A percentile compares a stretch with the other conserved stretches of the same genome.
Conservation (phyloP, 805 yeast species). For the Yarrowia sp. region DNA sequence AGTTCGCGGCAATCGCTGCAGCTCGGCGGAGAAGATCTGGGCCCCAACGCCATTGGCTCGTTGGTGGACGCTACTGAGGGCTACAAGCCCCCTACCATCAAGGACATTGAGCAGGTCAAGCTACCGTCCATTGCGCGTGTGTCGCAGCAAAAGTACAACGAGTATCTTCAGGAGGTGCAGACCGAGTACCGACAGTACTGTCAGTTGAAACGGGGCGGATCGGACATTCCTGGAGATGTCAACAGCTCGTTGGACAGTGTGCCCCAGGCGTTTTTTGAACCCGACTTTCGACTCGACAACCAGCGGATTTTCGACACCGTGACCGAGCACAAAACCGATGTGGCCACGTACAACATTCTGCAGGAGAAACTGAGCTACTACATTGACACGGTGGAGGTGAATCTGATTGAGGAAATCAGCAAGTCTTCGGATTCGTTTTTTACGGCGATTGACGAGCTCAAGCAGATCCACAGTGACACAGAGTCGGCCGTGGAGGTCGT, state of each 20-base stretch:
- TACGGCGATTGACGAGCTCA: constrained; percentile 76
- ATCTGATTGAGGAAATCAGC: constrained; percentile 77
- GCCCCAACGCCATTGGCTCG: constrained; percentile 24
- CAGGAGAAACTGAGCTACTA: constrained; percentile 81
- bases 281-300: constrained; percentile 77
- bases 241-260: constrained; percentile 38
- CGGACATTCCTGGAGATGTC: constrained; percentile 1
- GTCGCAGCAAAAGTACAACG: constrained; percentile 5
- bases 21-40: constrained; percentile 15
- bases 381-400: constrained; percentile 79
- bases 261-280: constrained; percentile 67
- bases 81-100: constrained; percentile 20
- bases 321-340: constrained; percentile 54
- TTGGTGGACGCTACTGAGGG: constrained; percentile 23
- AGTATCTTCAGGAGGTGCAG: constrained; percentile 13
- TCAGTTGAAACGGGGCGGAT: constrained; percentile 10
- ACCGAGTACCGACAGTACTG: constrained; percentile 17
- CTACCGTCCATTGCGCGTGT: constrained; percentile 22
- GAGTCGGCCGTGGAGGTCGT: constrained; percentile 50
- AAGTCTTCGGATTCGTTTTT: constrained; percentile 82
- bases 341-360: constrained; percentile 52
- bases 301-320: constrained; percentile 80
- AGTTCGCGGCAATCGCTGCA: constrained; percentile 23
- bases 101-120: constrained; percentile 27
- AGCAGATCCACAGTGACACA: constrained; percentile 48